Base-by-base conservation (phyloP, 2,329 filamentous ascomycete genomes). In the Monilinia vaccinii-corymbosi region DNA sequence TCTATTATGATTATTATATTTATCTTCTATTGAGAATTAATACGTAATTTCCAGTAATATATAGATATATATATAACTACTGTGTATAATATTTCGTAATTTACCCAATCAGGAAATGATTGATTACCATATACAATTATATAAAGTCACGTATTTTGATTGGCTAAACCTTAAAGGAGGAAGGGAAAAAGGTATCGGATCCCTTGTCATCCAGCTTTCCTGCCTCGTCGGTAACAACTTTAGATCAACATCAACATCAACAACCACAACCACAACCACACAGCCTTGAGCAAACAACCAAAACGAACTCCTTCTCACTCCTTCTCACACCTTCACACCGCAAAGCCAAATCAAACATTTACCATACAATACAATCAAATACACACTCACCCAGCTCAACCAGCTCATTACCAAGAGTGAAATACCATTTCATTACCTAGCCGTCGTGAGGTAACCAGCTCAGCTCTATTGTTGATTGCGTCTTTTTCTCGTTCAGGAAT, bases 131-230 rank as follows among this genome's bases (percentile, higher is more conserved):
- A 23, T 49, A 28, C 25, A 28, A 28, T 28, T 23, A 34, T 23
- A 34, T 38, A 7, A 18, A 51, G 21, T 8, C 49, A 25, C 49
- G 10, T 9, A n/a, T 51, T 51, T 18, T 51, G 49, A 51, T 51
- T 51, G 49, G 49, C 23, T 40, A 40, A 36, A 40, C 21, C 23
- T 36, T 40, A 32, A 18, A 18, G 16, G 25, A 8, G n/a, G 21
- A 31, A 32, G 9, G 42, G 50, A 42, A 44, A 36, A 42, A 44
- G 50, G 42, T 42, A 36, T 42, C 38, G 38, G 32, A 50, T 16
- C 46, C 47, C 31, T 50, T 18, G 10, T 48, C 55, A 57, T 50
- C 55, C 40, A 49, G 55, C 55, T 57, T 57, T 50, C 55, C 55
- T 57, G 44, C 55, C 55, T 57, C 44, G 18, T 49, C 32, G 23